phyloP scores from a whole-genome alignment of 805 yeast genomes.

The Candida jianshihensis region DNA sequence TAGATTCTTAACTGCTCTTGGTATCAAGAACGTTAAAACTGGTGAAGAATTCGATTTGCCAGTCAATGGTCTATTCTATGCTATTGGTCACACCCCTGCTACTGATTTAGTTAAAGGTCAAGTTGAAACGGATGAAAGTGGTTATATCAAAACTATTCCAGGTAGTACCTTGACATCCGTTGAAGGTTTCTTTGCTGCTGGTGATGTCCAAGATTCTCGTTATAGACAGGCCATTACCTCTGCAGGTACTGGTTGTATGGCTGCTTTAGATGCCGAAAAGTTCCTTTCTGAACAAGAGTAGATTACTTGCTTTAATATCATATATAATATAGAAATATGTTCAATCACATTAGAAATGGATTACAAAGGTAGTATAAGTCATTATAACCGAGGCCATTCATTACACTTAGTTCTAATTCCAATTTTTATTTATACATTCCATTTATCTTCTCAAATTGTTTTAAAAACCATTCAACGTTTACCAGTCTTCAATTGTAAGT shows the following conservation, averaged over 20 bases:
- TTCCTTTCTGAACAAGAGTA: constrained; percentile 56
- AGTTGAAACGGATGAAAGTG: constrained; percentile 73
- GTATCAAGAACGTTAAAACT: constrained; percentile 65
- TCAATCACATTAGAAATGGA: too few species aligned
- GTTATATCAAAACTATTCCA: constrained; percentile 84
- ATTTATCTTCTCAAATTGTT: background rate
- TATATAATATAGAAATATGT: too few species aligned
- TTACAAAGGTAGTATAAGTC: too few species aligned
- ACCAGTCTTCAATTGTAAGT: constrained; percentile 42
- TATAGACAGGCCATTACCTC: constrained; percentile 99
- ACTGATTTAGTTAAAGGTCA: constrained; percentile 74
- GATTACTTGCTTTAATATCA: too few species aligned
- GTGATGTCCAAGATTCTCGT: constrained; percentile 95
- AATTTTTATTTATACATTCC: too few species aligned
- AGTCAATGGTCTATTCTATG: constrained; percentile 92
- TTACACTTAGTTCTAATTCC: too few species aligned
- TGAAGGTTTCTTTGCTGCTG: constrained; percentile 94
- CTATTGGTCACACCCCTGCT: constrained; percentile 97
- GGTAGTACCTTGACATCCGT: constrained; percentile 84
- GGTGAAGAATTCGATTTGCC: constrained; percentile 60
- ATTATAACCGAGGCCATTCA: too few species aligned
- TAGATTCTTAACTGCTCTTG: constrained; percentile 60
- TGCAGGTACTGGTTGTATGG: constrained; percentile 99
- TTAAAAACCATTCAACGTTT: constrained; percentile 29
- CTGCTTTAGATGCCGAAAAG: constrained; percentile 92